phyloP scores from a whole-genome alignment of 441 rosid genomes.

The Mallotus repandus region DNA sequence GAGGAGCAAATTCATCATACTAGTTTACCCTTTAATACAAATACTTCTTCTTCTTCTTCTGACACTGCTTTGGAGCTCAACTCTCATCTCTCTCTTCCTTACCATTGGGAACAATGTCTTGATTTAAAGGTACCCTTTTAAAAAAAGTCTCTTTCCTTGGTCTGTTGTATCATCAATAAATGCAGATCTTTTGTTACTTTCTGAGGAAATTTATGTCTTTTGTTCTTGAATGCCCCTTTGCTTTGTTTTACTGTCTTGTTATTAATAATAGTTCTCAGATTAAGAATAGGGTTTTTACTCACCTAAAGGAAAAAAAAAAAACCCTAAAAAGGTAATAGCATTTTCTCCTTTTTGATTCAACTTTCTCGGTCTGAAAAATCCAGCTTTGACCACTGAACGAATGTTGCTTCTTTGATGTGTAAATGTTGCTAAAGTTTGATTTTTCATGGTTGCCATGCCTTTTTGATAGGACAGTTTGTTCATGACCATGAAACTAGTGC shows the following conservation, averaged over 20 bases:
- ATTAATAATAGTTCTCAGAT: neutral
- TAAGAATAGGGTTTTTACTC: neutral
- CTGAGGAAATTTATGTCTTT: constrained; percentile 19
- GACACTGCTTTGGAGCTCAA: constrained; percentile 66
- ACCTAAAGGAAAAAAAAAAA: constrained; percentile 1
- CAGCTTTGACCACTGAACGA: constrained; percentile 5
- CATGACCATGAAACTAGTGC: neutral
- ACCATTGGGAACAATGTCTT: constrained; percentile 85
- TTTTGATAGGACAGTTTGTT: neutral
- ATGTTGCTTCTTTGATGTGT: constrained; percentile 2
- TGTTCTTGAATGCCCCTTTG: constrained; percentile 21
- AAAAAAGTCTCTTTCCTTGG: constrained; percentile 21
- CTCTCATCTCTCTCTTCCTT: constrained; percentile 72
- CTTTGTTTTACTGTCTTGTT: constrained; percentile 21
- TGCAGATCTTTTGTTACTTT: constrained; percentile 47
- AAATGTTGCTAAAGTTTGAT: neutral
- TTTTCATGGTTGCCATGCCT: neutral
- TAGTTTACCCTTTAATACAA: neutral
- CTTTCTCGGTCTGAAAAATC: constrained; percentile 16
- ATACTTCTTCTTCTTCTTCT: constrained; percentile 15
- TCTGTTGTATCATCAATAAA: constrained; percentile 38
- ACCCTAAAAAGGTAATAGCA: constrained; percentile 14
- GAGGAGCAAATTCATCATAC: neutral
- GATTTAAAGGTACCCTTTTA: constrained; percentile 59
- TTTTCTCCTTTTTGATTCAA: constrained; percentile 2